Evolutionary conservation across 1,139 yeast genomes (phyloP).

Genomic region (Tardiomyces blankii): DNA sequence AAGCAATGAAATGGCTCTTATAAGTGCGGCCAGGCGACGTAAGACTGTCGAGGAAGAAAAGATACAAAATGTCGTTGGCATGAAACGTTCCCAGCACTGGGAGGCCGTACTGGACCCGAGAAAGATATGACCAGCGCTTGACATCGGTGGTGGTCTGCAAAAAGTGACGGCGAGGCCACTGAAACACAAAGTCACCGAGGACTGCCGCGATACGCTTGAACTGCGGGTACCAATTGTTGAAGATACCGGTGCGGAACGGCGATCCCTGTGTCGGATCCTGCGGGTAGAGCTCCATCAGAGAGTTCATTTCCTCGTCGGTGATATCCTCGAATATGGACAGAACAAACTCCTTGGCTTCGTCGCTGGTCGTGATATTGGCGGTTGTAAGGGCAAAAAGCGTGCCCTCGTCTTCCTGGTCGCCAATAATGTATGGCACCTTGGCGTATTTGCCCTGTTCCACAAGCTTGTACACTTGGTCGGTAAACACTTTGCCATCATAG

Average conservation of each 20-base stretch:
- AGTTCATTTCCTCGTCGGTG: constrained; percentile 1
- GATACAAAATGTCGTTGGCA: constrained; percentile 6
- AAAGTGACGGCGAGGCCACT: constrained; percentile 12
- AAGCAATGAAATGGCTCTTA: constrained; percentile 11
- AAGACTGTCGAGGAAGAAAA: constrained; percentile 3
- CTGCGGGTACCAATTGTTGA: constrained; percentile 6
- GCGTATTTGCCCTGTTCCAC: constrained; percentile 8
- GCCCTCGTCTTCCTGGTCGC: constrained; percentile 15
- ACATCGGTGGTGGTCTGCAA: constrained; percentile 3
- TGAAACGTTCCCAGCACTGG: constrained; percentile 13
- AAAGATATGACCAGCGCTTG: constrained; percentile 6
- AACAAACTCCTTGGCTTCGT: constrained; percentile 5
- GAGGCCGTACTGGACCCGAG: constrained; percentile 5
- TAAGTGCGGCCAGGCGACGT: constrained; percentile 6
- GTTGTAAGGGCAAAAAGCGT: constrained; percentile 8
- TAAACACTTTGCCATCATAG: constrained; percentile 11
- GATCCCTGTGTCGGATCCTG: constrained; percentile 9
- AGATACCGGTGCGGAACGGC: constrained; percentile 12
- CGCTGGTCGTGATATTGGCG: constrained; percentile 6
- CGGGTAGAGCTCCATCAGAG: constrained; percentile 10
- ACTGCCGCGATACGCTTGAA: constrained; percentile 13
- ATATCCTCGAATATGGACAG: constrained; percentile 5
- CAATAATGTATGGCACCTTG: constrained; percentile 13
- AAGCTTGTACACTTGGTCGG: constrained; percentile 6
- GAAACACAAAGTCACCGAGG: constrained; percentile 12